A percentile compares a stretch with the other conserved stretches of the same genome.
Conservation (phyloP, 306 rosid genomes). For the Cicer judaicum region DNA sequence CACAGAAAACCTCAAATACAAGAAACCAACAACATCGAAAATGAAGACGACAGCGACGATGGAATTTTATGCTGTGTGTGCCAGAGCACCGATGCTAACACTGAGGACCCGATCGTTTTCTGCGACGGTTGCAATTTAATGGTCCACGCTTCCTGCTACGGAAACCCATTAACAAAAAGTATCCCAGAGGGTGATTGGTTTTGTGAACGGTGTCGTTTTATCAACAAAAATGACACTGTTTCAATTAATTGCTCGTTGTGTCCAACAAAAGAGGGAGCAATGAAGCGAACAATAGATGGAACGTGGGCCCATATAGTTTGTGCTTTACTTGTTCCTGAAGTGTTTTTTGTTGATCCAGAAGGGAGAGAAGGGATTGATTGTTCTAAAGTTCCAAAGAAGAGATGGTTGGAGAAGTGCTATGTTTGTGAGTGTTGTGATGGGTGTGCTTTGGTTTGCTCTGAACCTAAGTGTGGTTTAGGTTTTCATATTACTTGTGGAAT, state of each 20-base stretch:
- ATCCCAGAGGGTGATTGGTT: slow-evolving; percentile 84
- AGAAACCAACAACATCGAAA: not conserved
- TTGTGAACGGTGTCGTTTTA: slow-evolving; percentile 58
- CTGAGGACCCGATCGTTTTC: slow-evolving; percentile 77
- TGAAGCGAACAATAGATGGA: slow-evolving; percentile 58
- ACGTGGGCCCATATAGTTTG: slow-evolving; percentile 84
- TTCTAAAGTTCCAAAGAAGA: slow-evolving; percentile 65
- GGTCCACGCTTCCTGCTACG: slow-evolving; percentile 92
- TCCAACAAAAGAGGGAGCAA: slow-evolving; percentile 66
- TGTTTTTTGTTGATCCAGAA: slow-evolving; percentile 73
- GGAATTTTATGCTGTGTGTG: slow-evolving; percentile 76
- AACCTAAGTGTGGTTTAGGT: slow-evolving; percentile 63
- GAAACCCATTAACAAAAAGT: slow-evolving; percentile 57
- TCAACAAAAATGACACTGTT: not conserved
- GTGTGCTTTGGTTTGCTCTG: slow-evolving; percentile 75
- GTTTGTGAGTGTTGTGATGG: slow-evolving; percentile 57
- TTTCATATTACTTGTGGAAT: slow-evolving; percentile 83
- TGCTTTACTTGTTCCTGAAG: slow-evolving; percentile 78
- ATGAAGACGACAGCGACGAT: slow-evolving; percentile 20
- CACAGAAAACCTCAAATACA: not conserved
- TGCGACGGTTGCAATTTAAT: slow-evolving; percentile 88
- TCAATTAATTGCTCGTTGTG: slow-evolving; percentile 52
- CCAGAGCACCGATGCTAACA: slow-evolving; percentile 82
- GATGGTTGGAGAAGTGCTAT: slow-evolving; percentile 67
- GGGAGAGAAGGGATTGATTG: slow-evolving; percentile 82